Conservation (phyloP, 2,329 filamentous ascomycete species). For the Monilinia vaccinii-corymbosi region DNA sequence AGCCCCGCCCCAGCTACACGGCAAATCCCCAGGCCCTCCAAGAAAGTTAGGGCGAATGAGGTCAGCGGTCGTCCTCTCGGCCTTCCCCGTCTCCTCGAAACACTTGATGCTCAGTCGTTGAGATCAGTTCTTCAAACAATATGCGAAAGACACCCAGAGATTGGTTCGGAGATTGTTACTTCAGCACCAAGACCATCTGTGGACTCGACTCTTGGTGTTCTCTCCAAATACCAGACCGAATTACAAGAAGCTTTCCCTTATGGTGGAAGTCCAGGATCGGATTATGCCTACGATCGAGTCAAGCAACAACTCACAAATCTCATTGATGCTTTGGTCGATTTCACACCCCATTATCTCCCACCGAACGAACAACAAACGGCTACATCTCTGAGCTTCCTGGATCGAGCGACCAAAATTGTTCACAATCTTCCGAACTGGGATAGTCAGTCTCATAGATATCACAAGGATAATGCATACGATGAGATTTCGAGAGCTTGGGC, state of each 20-base stretch:
- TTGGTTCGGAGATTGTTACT: slow-evolving; percentile 74
- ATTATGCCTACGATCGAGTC: slow-evolving; percentile 92
- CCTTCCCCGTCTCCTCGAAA: slow-evolving; percentile 79
- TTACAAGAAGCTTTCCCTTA: slow-evolving; percentile 76
- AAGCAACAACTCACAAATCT: slow-evolving; percentile 71
- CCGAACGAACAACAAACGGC: slow-evolving; percentile 81
- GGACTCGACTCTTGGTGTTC: slow-evolving; percentile 66
- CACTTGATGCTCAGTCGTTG: slow-evolving; percentile 76
- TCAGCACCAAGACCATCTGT: slow-evolving; percentile 84
- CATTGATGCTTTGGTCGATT: slow-evolving; percentile 84
- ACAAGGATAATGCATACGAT: slow-evolving; percentile 93
- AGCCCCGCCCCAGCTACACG: slow-evolving; percentile 69
- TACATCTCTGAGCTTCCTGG: slow-evolving; percentile 76
- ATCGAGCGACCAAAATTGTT: slow-evolving; percentile 82
- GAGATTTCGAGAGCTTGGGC: slow-evolving; percentile 93
- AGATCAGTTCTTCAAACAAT: slow-evolving; percentile 81
- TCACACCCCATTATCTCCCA: slow-evolving; percentile 90
- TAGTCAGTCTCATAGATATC: slow-evolving; percentile 75
- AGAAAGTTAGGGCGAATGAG: slow-evolving; percentile 56
- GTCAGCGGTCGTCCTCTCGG: slow-evolving; percentile 56
- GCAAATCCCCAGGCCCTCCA: slow-evolving; percentile 56
- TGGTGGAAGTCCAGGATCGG: slow-evolving; percentile 73
- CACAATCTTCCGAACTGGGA: slow-evolving; percentile 89
- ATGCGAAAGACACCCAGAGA: slow-evolving; percentile 79
- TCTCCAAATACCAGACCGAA: slow-evolving; percentile 71